These are phyloP conservation scores for Scleroderma citrinum DNA, from an alignment of 768 basidiomycete species.

Conservation along the genomic window DNA sequence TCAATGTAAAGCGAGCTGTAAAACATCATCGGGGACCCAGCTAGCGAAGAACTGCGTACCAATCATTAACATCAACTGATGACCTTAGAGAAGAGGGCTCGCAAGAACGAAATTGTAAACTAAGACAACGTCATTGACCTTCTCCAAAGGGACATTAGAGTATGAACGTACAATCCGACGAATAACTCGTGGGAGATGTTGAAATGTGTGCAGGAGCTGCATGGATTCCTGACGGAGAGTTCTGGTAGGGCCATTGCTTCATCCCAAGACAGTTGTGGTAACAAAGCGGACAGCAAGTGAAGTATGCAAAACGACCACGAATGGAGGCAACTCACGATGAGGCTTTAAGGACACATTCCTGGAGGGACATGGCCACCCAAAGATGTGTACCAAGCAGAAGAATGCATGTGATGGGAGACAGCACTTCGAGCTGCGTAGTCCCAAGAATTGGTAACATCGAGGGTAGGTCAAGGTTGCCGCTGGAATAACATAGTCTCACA, in stretches of 20 bases:
- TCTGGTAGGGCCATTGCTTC: conserved; percentile 8
- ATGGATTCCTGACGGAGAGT: conserved; percentile 41
- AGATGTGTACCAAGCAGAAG: conserved; percentile 65
- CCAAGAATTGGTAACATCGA: conserved; percentile 68
- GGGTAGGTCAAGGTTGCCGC: conserved; percentile 78
- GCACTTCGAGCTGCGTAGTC: conserved; percentile 70
- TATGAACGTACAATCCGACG: conserved; percentile 63
- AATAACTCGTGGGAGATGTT: conserved; percentile 69
- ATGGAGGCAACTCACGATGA: conserved; percentile 18
- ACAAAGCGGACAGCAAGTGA: too few relatives aligned
- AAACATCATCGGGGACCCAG: conserved; percentile 90
- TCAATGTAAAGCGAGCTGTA: conserved; percentile 85
- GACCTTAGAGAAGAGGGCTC: too few relatives aligned
- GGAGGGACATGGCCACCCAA: conserved; percentile 52
- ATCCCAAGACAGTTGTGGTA: too few relatives aligned
- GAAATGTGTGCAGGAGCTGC: conserved; percentile 67
- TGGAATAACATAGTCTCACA: conserved; percentile 19
- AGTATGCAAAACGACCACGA: too few relatives aligned
- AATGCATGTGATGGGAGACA: conserved; percentile 68
- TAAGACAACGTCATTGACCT: too few relatives aligned
- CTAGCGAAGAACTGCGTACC: conserved; percentile 61
- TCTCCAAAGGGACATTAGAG: too few relatives aligned
- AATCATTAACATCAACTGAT: background rate
- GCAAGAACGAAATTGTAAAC: too few relatives aligned
- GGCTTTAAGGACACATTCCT: conserved; percentile 63